Base-by-base conservation (phyloP, 768 basidiomycete genomes). In the Kwoniella botswanensis region DNA sequence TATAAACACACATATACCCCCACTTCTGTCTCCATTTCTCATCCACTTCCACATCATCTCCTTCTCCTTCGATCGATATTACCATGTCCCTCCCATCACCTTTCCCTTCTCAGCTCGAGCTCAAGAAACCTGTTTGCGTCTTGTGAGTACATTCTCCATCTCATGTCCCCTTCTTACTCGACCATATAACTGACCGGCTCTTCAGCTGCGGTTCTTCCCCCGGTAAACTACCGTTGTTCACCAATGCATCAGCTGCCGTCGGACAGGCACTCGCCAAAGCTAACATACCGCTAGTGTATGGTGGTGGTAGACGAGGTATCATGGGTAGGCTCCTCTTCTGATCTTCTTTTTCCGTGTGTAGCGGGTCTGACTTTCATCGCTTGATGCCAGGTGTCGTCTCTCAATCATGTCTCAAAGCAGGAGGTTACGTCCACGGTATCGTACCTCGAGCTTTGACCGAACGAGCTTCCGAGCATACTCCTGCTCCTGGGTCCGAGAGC, bases 231-330 rank as follows among this genome's bases (percentile, higher is more conserved):
- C 84, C 87, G 11, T 89, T 89, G 1, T 94, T 88, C 79, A 83
- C 86, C 26, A 82, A 86, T 21, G 92, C 93, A 15, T 93, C 93
- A 1, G 44, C 75, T 92, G 92, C 93, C 22, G 77, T 97, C 13
- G 94, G 92, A 50, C 82, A 85, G 56, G 92, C 93, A 0, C 84
- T 96, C 29, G 92, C 89, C 2, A 82, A 82, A 9, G 84, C 87
- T 17, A 85, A 87, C 0, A 86, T 90, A 2, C 88, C 89, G 3
- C 86, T 97, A 15, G 87, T 98, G 2, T 98, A 97, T 79, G 94
- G 94, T 2, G 94, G 94, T 7, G 94, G 93, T 0, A 86, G 86
- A 21, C 86, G 86, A 54, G 94, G 94, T 1, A 86, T 96, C 72
- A 97, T 97, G 94, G 94, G 94, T 71, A 82, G 88, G 75, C n/a